These are phyloP conservation scores for Eimeria zaria DNA, from an alignment of 169 alveolate genomes.

Conservation along the genomic window DNA sequence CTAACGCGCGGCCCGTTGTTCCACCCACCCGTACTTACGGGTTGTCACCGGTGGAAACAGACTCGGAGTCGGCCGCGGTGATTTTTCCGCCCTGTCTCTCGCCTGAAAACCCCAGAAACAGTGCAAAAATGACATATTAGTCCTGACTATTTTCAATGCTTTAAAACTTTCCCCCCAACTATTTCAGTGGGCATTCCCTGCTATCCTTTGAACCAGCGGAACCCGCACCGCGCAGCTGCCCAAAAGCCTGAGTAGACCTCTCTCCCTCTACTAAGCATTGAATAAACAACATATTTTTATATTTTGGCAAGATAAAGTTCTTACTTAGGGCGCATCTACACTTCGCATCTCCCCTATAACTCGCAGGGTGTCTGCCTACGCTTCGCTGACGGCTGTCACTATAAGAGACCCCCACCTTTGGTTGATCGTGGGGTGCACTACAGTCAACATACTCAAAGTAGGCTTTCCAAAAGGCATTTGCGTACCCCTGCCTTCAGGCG, in stretches of 20 bases:
- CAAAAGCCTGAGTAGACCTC: not conserved
- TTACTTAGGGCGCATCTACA: no score
- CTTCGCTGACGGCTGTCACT: no score
- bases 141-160: not conserved
- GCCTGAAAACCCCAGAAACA: not conserved
- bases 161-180: not conserved
- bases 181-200: not conserved
- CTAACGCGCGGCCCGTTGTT: not conserved
- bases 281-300: not conserved
- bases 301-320: no score
- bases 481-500: no score
- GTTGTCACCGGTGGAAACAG: not conserved
- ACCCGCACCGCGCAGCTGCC: not conserved
- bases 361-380: no score
- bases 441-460: no score
- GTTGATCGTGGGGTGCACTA: no score
- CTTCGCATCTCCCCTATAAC: no score
- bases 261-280: not conserved
- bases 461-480: no score
- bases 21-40: not conserved
- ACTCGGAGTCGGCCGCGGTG: slow-evolving; percentile 21
- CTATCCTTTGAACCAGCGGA: not conserved
- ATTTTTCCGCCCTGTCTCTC: not conserved
- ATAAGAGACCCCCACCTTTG: no score
- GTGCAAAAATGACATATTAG: not conserved